Conservation (phyloP, 805 yeast genomes). For the Kodamaea sagamina region DNA sequence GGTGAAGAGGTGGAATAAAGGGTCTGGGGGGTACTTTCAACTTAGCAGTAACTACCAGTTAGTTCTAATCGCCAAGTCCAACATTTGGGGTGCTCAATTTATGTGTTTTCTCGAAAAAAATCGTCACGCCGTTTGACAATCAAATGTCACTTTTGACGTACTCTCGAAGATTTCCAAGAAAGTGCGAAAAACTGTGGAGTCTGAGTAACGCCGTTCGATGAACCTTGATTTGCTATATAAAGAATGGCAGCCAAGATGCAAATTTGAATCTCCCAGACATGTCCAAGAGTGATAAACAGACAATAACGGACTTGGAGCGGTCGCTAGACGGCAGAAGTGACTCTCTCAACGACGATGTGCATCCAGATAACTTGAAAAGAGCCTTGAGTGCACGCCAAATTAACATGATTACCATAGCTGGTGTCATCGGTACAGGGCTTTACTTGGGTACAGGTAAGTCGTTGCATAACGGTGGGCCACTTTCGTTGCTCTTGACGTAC, state of each 20-base stretch:
- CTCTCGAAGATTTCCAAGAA: neutral
- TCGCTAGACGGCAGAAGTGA: conserved; percentile 8
- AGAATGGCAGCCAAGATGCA: neutral
- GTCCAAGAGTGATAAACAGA: neutral
- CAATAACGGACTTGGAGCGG: conserved; percentile 12
- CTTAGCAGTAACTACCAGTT: too few relatives aligned
- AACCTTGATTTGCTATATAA: neutral
- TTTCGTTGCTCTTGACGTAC: conserved; percentile 20
- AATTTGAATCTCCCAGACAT: neutral
- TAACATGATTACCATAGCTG: conserved; percentile 21
- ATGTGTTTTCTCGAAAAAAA: too few relatives aligned
- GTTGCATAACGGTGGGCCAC: conserved; percentile 23
- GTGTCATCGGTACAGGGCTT: conserved; percentile 26
- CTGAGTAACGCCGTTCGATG: conserved; percentile 2
- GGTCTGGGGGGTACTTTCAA: too few relatives aligned
- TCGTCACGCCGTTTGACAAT: too few relatives aligned
- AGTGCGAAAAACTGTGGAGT: neutral
- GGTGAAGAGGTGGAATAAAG: too few relatives aligned
- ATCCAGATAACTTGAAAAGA: conserved; percentile 15
- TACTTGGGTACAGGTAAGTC: conserved; percentile 32
- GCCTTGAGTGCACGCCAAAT: conserved; percentile 19
- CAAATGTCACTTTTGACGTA: neutral
- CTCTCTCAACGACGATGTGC: neutral
- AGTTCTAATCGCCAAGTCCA: too few relatives aligned
- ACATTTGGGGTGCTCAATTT: too few relatives aligned